Evolutionary conservation across 140 eudicot genomes (phyloP).

Genomic region (Anethum foeniculum): DNA sequence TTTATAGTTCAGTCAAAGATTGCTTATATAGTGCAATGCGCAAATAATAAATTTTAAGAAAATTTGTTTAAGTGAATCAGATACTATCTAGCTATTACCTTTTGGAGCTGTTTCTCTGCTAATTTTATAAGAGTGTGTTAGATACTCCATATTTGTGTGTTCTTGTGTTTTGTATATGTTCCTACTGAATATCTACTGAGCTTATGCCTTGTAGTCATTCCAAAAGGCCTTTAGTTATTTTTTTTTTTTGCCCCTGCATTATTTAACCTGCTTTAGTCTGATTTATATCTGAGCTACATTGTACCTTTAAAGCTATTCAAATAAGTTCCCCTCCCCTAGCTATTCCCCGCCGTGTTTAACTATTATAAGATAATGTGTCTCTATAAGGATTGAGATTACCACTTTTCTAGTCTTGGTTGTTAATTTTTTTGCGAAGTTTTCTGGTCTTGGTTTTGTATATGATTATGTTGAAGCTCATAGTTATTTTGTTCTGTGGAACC

Average conservation of each 20-base stretch:
- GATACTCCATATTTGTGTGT: background rate
- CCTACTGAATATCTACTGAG: background rate
- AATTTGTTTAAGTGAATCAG: background rate
- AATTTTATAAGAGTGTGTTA: background rate
- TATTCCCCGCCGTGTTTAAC: background rate
- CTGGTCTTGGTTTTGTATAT: background rate
- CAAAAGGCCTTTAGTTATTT: background rate
- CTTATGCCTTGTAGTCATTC: background rate
- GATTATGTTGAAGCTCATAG: background rate
- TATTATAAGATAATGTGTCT: background rate
- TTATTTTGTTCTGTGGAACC: background rate
- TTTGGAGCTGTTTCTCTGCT: background rate
- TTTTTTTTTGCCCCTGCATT: background rate
- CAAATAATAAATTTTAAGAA: background rate
- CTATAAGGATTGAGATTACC: background rate
- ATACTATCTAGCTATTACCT: background rate
- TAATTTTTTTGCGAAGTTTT: no score
- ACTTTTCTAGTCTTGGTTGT: background rate
- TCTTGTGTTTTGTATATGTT: background rate
- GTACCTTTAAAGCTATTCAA: background rate
- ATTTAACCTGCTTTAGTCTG: background rate
- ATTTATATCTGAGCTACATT: background rate
- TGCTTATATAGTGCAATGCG: background rate
- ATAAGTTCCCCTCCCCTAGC: background rate
- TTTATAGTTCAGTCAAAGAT: background rate